A percentile compares a stretch with the other conserved stretches of the same genome.
These are phyloP conservation scores for Aspergillus diversus DNA, from an alignment of 495 filamentous ascomycete genomes.

Conservation along the genomic window DNA sequence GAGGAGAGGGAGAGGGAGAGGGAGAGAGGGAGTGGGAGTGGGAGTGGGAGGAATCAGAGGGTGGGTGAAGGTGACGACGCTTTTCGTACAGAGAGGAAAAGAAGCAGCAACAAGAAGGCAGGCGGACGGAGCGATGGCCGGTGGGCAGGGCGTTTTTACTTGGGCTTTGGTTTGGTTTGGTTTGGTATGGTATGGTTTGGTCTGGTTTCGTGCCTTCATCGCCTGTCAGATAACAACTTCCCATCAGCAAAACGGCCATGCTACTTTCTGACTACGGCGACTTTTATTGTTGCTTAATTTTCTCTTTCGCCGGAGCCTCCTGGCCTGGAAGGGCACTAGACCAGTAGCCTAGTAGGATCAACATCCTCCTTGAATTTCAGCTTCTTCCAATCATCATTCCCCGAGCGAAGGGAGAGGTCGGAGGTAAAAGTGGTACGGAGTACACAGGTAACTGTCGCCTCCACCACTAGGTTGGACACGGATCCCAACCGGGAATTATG, in stretches of 20 bases:
- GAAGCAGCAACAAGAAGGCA: constrained; percentile 13
- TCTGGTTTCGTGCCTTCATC: not conserved
- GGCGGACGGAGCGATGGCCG: constrained; percentile 17
- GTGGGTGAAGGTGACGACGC: constrained; percentile 5
- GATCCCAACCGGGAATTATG: not conserved
- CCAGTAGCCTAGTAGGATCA: not conserved
- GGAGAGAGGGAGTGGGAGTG: constrained; percentile 3
- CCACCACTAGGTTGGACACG: constrained; percentile 11
- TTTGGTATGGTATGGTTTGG: constrained; percentile 13
- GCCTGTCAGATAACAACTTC: not conserved
- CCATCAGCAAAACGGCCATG: not conserved
- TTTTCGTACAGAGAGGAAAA: constrained; percentile 13
- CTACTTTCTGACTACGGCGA: not conserved
- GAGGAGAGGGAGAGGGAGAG: constrained; percentile 11
- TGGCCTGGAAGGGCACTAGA: not conserved
- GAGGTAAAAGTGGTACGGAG: not conserved
- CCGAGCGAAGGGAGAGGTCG: not conserved
- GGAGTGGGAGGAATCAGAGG: constrained; percentile 2
- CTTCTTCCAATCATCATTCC: not conserved
- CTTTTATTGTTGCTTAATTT: not conserved
- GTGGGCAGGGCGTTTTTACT: not conserved
- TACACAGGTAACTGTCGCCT: constrained; percentile 4
- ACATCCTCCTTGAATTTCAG: not conserved
- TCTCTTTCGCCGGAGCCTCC: not conserved
- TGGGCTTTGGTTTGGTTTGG: not conserved